Evolutionary conservation across 1,284 basidiomycete genomes (phyloP), one percentile per base, ranked within the genome.

Genomic region (Phellopilus nigrolimitatus): DNA sequence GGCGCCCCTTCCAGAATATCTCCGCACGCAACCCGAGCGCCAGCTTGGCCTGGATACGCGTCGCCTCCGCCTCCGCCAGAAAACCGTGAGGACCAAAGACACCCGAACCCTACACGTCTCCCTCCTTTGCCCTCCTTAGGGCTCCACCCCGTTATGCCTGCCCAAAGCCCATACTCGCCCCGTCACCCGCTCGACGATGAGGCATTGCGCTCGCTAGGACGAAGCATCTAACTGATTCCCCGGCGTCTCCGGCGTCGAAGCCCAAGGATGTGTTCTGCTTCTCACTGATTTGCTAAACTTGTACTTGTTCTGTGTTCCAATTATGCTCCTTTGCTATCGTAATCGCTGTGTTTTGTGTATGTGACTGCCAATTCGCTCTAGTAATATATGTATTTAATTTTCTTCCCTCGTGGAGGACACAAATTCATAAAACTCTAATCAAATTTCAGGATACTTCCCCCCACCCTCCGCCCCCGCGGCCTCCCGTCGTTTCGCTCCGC

Each of bases 141-240:
- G 25, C 37, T 55, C 2, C 40, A 30, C 28, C 43, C 53, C 10
- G 49, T 49, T 9, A 48, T 49, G 3, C 53, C 47, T 17, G 53
- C 15, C 15, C 53, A 45, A 15, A 51, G 53, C 37, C 53, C 64
- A 25, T 64, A 65, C 49, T 61, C 58, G 28, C 62, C 64, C 24
- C 62, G 67, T 13, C 66, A 66, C 46, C 66, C 67, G 10, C 58
- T 67, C 36, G 67, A 69, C 52, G 62, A 64, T 36, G 61, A 61
- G 30, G 64, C 64, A 1, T 55, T 69, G 33, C 65, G 67, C 56
- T 53, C 64, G 53, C 57, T 62, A 55, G 49, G 46, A 17, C 36
- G 55, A 25, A 40, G 27, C 38, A 43, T 56, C 31, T 59, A 47
- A 47, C 12, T 33, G 39, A 52, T 42, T 31, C 47, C 33, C 51